Percentiles rank a stretch among this genome's conserved stretches.
Evolutionary conservation across 1,284 basidiomycete genomes (phyloP).

Genomic region (Ceratobasidium sp.): DNA sequence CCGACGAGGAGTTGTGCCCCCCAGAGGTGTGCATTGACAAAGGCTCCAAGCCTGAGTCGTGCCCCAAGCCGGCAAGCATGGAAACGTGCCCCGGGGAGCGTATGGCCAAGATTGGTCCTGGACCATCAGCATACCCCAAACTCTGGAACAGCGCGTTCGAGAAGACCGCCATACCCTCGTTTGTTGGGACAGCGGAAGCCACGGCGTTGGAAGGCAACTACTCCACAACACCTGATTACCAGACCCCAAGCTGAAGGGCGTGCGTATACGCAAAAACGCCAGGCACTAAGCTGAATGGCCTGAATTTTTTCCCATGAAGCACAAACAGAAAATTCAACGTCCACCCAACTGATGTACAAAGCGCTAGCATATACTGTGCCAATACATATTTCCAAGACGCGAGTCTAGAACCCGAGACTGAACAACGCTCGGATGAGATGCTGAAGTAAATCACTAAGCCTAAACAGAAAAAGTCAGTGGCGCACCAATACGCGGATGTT

Average conservation of each 20-base stretch:
- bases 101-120: background rate
- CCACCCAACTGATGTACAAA: background rate
- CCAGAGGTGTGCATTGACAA: background rate
- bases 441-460: background rate
- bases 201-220: too few relatives aligned
- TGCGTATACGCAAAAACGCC: background rate
- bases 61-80: background rate
- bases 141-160: background rate
- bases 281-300: background rate
- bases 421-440: constrained; percentile 3
- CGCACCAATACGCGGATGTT: background rate
- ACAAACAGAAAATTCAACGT: too few relatives aligned
- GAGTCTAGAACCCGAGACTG: background rate
- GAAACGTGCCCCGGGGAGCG: background rate
- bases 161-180: background rate
- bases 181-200: background rate
- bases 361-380: background rate
- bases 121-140: background rate
- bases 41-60: background rate
- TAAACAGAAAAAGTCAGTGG: background rate
- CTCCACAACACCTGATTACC: too few relatives aligned
- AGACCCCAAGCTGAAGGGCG: background rate
- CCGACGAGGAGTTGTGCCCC: constrained; percentile 8
- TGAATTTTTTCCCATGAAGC: background rate
- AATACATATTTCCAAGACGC: too few relatives aligned